A percentile compares a stretch with the other conserved stretches of the same genome.
These are phyloP conservation scores for Actinomortierella ambigua DNA, from an alignment of 371 early-diverging fungal genomes.

Conservation along the genomic window DNA sequence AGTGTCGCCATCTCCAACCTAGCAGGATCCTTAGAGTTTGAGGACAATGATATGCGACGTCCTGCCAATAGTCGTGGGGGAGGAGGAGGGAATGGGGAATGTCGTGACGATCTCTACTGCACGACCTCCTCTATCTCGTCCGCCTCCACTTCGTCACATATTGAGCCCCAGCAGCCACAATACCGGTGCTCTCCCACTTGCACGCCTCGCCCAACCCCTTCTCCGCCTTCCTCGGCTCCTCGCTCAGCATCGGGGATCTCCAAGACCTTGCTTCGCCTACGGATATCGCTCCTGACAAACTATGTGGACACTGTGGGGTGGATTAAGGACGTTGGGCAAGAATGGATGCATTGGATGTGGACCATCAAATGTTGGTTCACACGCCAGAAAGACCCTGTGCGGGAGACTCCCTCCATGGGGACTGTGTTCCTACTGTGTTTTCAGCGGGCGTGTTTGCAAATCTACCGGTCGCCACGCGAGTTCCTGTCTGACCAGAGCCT, in stretches of 20 bases:
- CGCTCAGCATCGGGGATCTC: too few species aligned
- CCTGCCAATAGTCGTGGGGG: too few species aligned
- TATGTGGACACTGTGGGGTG: constrained; percentile 28
- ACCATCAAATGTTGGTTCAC: constrained; percentile 41
- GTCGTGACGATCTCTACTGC: too few species aligned
- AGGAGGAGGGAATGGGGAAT: too few species aligned
- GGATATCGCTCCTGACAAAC: constrained; percentile 21
- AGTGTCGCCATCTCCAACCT: constrained; percentile 31
- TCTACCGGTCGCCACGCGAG: constrained; percentile 46
- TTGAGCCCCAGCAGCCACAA: too few species aligned
- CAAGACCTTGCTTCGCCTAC: not conserved
- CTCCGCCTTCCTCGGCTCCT: too few species aligned
- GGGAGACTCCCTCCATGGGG: constrained; percentile 44
- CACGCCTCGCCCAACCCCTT: too few species aligned
- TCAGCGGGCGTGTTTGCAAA: constrained; percentile 51
- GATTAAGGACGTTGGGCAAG: constrained; percentile 30
- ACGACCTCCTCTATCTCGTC: too few species aligned
- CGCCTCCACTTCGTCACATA: too few species aligned
- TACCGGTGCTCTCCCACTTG: too few species aligned
- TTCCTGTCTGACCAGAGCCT: constrained; percentile 56
- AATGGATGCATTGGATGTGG: constrained; percentile 35
- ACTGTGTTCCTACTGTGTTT: constrained; percentile 45
- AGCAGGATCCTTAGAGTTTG: constrained; percentile 15
- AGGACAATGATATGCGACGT: too few species aligned
- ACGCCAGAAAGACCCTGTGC: constrained; percentile 46